A percentile compares a stretch with the other conserved stretches of the same genome.
Conservation (phyloP, 2,329 filamentous ascomycete species). For the Chaetomium sp. region DNA sequence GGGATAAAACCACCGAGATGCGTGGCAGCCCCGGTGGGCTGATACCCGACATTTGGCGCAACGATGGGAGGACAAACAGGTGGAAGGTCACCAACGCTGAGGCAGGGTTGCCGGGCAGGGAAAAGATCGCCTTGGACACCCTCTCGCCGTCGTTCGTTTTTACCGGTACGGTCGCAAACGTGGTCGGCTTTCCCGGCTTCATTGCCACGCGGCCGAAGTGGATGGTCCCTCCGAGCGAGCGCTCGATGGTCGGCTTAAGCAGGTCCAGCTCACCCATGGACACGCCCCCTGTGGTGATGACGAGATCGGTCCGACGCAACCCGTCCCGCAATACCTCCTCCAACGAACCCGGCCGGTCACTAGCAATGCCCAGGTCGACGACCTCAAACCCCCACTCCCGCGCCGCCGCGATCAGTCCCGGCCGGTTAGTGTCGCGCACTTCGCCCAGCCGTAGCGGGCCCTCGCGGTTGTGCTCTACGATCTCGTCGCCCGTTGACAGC, state of each 20-base stretch:
- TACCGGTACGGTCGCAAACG: slow-evolving; percentile 80
- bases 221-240: slow-evolving; percentile 80
- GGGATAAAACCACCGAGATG: slow-evolving; percentile 63
- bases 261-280: slow-evolving; percentile 98
- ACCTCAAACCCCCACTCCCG: slow-evolving; percentile 68
- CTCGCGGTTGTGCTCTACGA: slow-evolving; percentile 65
- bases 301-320: slow-evolving; percentile 66
- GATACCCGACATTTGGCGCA: slow-evolving; percentile 71
- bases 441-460: slow-evolving; percentile 66
- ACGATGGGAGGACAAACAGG: slow-evolving; percentile 81
- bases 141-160: slow-evolving; percentile 54
- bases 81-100: slow-evolving; percentile 90
- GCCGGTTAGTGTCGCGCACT: slow-evolving; percentile 88
- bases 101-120: slow-evolving; percentile 88
- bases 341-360: slow-evolving; percentile 64
- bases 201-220: slow-evolving; percentile 95
- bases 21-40: slow-evolving; percentile 61
- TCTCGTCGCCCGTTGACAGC: slow-evolving; percentile 90
- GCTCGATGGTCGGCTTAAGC: slow-evolving; percentile 91
- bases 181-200: slow-evolving; percentile 98
- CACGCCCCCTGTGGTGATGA: slow-evolving; percentile 90
- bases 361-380: slow-evolving; percentile 79
- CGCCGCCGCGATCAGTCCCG: slow-evolving; percentile 75
- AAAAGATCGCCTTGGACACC: slow-evolving; percentile 69
- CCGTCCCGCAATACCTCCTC: slow-evolving; percentile 72